A percentile compares a stretch with the other conserved stretches of the same genome.
Conservation (phyloP, 371 early-diverging fungal species). For the Mucor mucedo region DNA sequence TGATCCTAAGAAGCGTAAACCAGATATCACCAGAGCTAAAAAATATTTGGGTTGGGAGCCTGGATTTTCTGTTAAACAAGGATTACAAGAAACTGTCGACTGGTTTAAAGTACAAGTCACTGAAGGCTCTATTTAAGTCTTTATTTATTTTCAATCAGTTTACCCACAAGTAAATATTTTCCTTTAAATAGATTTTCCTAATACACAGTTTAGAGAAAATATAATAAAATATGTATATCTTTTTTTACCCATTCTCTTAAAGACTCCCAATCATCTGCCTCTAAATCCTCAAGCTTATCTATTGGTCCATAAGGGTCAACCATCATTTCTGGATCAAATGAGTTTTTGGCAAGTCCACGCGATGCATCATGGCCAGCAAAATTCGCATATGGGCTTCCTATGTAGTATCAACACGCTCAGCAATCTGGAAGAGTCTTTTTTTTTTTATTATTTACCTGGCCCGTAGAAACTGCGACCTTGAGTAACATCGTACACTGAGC, state of each 20-base stretch:
- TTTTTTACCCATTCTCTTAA: constrained; percentile 72
- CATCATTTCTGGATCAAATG: constrained; percentile 85
- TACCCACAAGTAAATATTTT: constrained; percentile 32
- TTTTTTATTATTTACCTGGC: constrained; percentile 66
- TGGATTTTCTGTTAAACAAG: constrained; percentile 75
- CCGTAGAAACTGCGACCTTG: constrained; percentile 89
- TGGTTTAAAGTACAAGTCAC: constrained; percentile 67
- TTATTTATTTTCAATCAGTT: constrained; percentile 26
- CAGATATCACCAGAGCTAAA: constrained; percentile 79
- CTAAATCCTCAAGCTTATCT: constrained; percentile 81
- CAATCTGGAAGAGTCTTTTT: neutral
- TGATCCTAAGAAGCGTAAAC: constrained; percentile 83
- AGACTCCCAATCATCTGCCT: constrained; percentile 74
- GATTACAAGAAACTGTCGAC: constrained; percentile 85
- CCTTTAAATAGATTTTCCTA: constrained; percentile 22
- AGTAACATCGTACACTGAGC: constrained; percentile 90
- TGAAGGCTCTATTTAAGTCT: constrained; percentile 41
- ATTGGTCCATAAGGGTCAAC: constrained; percentile 74
- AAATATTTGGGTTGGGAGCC: constrained; percentile 79
- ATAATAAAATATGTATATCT: neutral
- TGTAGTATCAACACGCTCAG: neutral
- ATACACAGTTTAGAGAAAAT: neutral
- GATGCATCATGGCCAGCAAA: constrained; percentile 90
- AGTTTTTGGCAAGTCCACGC: constrained; percentile 87
- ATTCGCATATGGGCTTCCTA: constrained; percentile 88